Evolutionary conservation across 768 basidiomycete species (phyloP).

Genomic region (Naganishia vaughanmartiniae): DNA sequence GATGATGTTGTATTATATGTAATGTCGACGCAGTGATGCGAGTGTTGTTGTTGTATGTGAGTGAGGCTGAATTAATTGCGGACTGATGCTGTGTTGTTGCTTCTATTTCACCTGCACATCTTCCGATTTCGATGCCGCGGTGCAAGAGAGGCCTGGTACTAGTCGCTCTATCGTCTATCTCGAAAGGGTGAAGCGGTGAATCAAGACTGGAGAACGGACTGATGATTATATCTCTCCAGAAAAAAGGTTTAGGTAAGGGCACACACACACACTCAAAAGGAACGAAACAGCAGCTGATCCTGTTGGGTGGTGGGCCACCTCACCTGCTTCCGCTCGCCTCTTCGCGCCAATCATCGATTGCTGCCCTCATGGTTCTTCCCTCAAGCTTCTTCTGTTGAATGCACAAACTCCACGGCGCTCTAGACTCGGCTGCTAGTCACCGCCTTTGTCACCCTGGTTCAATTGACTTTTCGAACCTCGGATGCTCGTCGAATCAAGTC

Average conservation of each 20-base stretch:
- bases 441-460: neutral
- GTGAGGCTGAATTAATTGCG: neutral
- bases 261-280: no score
- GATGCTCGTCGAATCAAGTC: no score
- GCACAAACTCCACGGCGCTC: neutral
- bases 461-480: neutral
- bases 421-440: neutral
- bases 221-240: constrained; percentile 7
- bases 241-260: neutral
- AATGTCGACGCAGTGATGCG: neutral
- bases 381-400: no score
- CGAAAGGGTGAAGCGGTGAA: neutral
- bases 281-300: constrained; percentile 6
- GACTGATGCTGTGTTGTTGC: constrained; percentile 16
- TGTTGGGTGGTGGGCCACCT: neutral
- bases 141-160: neutral
- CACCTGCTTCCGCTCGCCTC: constrained; percentile 5
- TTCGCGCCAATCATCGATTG: constrained; percentile 15
- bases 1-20: neutral
- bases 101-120: constrained; percentile 24
- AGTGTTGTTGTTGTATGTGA: neutral
- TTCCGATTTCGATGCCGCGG: neutral
- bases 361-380: neutral
- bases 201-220: neutral
- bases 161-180: constrained; percentile 21